phyloP scores from a whole-genome alignment of 345 rosid species.

The Mallotus nudiflorus region DNA sequence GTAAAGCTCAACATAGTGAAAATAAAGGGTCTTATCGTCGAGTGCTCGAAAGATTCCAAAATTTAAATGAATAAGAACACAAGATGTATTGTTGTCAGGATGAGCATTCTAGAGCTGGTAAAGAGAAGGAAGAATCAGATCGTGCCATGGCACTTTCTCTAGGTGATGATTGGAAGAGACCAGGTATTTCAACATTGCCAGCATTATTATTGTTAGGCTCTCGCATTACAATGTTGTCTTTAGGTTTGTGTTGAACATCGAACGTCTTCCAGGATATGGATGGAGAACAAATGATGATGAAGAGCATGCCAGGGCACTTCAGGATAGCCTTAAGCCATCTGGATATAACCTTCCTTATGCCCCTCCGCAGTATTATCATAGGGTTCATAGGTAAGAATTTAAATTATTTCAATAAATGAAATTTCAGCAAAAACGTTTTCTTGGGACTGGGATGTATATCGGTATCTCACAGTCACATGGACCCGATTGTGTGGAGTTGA shows the following conservation, averaged over 20 bases:
- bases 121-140: slow-evolving; percentile 70
- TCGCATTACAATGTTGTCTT: too few relatives aligned
- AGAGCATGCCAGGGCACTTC: slow-evolving; percentile 48
- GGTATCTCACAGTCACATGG: too few relatives aligned
- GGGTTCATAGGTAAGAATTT: slow-evolving; percentile 47
- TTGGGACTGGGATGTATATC: not conserved
- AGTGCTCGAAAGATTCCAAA: too few relatives aligned
- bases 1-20: not conserved
- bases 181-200: slow-evolving; percentile 31
- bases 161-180: slow-evolving; percentile 57
- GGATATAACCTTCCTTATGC: slow-evolving; percentile 49
- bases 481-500: too few relatives aligned
- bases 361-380: slow-evolving; percentile 44
- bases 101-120: slow-evolving; percentile 51
- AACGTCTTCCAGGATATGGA: slow-evolving; percentile 45
- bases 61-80: too few relatives aligned
- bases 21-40: not conserved
- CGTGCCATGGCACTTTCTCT: slow-evolving; percentile 63
- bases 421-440: not conserved
- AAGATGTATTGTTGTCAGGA: slow-evolving; percentile 50
- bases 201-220: too few relatives aligned
- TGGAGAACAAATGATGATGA: slow-evolving; percentile 46
- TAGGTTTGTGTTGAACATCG: not conserved
- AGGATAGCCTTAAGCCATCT: slow-evolving; percentile 44
- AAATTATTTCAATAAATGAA: not conserved